Base-by-base conservation (phyloP, 1,284 basidiomycete genomes). In the Ganoderma sp. region DNA sequence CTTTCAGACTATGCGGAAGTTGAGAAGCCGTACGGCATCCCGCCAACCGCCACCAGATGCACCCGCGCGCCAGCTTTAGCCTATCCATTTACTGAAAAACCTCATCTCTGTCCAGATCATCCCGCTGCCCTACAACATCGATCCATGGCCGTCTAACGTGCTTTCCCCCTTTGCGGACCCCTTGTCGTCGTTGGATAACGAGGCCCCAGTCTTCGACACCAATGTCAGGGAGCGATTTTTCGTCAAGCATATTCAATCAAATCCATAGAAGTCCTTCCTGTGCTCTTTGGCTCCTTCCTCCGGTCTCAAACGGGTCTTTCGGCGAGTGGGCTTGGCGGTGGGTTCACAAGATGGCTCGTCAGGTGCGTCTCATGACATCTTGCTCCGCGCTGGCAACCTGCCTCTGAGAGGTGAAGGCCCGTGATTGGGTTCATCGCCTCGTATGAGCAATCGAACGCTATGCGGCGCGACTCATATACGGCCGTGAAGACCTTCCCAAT, bases 11-110 rank as follows among this genome's bases (percentile, higher is more conserved):
- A 37, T 39, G 5, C 43, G 43, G 67, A 61, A 64, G 64, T 50
- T 5, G 25, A 48, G 67, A 68, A 68, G 65, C 32, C 7, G 41
- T 71, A 68, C 69, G 67, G 69, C 69, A 71, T 71, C 67, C 69
- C 69, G 69, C 58, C 65, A 28, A 9, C 28, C 42, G 43, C 45
- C 45, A 48, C n/a, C 45, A n/a, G 45, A 10, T n/a, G 17, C 17
- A 25, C 22, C 22, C 34, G 41, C 34, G 41, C 41, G 39, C 58
- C 41, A 60, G 41, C 37, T 14, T 25, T 41, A 59, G 32, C 22
- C 19, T 39, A 42, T 34, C 61, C 52, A 19, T 17, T 19, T 32
- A 56, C 32, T 32, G 28, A 56, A 15, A 32, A 56, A 32, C 52
- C 52, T 34, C 52, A 34, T 56, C 52, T 34, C 52, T 34, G 22